phyloP scores from a whole-genome alignment of 1,139 yeast species.

The Debaryomyces sp. region DNA sequence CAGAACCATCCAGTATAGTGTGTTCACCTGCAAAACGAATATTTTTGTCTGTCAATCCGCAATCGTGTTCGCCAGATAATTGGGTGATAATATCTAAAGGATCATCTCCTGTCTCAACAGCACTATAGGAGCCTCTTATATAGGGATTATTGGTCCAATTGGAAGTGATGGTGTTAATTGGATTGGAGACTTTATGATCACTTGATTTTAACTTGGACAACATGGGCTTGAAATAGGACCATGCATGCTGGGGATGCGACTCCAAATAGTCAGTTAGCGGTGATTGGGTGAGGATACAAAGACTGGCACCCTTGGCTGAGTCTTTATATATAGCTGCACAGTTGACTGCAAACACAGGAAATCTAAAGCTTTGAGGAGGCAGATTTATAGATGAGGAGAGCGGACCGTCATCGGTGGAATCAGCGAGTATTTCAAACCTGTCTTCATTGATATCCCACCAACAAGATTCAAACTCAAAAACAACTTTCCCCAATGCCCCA shows the following conservation, averaged over 20 bases:
- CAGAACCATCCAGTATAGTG: conserved; percentile 73
- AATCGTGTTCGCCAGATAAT: conserved; percentile 51
- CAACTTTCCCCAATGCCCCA: conserved; percentile 77
- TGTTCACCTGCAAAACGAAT: conserved; percentile 88
- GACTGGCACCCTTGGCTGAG: conserved; percentile 28
- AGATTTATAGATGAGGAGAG: conserved; percentile 17
- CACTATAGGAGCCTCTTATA: conserved; percentile 76
- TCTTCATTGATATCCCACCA: conserved; percentile 69
- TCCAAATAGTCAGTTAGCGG: conserved; percentile 62
- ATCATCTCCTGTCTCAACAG: conserved; percentile 67
- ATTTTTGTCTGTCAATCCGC: conserved; percentile 45
- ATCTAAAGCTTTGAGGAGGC: conserved; percentile 32
- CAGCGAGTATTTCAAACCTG: conserved; percentile 51
- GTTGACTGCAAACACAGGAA: conserved; percentile 34
- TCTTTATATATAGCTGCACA: conserved; percentile 27
- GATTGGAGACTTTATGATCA: conserved; percentile 35
- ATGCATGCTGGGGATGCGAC: conserved; percentile 37
- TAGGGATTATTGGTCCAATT: conserved; percentile 74
- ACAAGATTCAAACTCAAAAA: conserved; percentile 65
- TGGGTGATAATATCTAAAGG: conserved; percentile 60
- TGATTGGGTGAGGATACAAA: conserved; percentile 67
- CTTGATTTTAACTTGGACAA: conserved; percentile 24
- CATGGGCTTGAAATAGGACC: conserved; percentile 44
- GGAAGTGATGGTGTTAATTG: conserved; percentile 56
- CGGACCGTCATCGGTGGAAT: conserved; percentile 12